phyloP scores from a whole-genome alignment of 495 filamentous ascomycete species.

The Rhizodiscina lignyota region DNA sequence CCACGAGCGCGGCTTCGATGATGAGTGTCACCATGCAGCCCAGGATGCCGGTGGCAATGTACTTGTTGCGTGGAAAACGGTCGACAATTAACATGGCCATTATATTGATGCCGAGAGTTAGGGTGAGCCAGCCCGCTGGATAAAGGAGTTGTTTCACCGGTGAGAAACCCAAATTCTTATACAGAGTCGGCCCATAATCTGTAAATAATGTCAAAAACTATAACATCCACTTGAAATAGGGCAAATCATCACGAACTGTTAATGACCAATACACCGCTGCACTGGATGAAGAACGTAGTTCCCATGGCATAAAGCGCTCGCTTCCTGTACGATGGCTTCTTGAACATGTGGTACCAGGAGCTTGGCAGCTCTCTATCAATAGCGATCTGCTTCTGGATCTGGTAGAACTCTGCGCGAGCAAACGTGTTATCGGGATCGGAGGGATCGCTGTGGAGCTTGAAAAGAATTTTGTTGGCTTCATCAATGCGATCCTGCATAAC shows the following conservation, averaged over 20 bases:
- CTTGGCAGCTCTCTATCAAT: not conserved
- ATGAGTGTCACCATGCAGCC: not conserved
- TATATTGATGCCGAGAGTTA: conserved; percentile 1
- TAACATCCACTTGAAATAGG: too few species aligned
- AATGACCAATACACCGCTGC: conserved; percentile 1
- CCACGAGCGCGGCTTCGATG: conserved; percentile 2
- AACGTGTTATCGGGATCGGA: conserved; percentile 1
- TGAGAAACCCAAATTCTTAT: not conserved
- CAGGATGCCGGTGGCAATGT: not conserved
- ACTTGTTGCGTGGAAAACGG: not conserved
- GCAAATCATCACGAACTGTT: too few species aligned
- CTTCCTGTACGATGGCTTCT: conserved; percentile 1
- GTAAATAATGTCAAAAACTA: not conserved
- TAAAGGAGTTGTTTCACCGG: not conserved
- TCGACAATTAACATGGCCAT: not conserved
- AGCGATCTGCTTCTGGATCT: conserved; percentile 1
- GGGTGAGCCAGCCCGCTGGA: too few species aligned
- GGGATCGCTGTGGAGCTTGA: not conserved
- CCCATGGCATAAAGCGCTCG: not conserved
- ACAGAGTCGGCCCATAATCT: not conserved
- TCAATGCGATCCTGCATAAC: not conserved
- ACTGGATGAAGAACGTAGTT: not conserved
- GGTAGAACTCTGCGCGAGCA: conserved; percentile 1
- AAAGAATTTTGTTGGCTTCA: conserved; percentile 1
- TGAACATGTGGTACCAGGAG: conserved; percentile 2